Conservation (phyloP, 2,329 filamentous ascomycete genomes). For the Didymella sp. region DNA sequence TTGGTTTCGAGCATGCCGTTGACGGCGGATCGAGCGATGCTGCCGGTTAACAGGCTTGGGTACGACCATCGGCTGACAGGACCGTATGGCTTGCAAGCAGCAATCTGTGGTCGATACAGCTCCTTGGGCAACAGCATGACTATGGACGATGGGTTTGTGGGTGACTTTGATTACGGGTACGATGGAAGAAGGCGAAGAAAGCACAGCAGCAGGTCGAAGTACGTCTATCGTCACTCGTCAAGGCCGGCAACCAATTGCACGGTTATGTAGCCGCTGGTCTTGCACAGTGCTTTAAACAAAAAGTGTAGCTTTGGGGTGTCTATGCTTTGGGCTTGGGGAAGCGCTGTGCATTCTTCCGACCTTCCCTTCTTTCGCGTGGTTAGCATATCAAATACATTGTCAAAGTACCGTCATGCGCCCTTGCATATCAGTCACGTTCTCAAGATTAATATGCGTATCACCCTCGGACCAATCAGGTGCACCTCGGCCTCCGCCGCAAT, state of each 20-base stretch:
- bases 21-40: slow-evolving; percentile 16
- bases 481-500: slow-evolving; percentile 14
- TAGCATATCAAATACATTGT: background rate
- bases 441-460: slow-evolving; percentile 15
- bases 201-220: slow-evolving; percentile 27
- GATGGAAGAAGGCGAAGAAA: slow-evolving; percentile 18
- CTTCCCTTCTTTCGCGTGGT: background rate
- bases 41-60: slow-evolving; percentile 19
- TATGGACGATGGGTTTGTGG: slow-evolving; percentile 9
- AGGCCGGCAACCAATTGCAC: slow-evolving; percentile 31
- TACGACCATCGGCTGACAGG: slow-evolving; percentile 34
- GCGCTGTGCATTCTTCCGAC: background rate
- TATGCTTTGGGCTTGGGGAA: background rate
- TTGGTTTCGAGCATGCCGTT: slow-evolving; percentile 6
- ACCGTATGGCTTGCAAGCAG: slow-evolving; percentile 21
- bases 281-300: background rate
- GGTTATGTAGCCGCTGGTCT: slow-evolving; percentile 24
- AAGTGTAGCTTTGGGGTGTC: background rate
- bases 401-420: slow-evolving; percentile 9
- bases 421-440: slow-evolving; percentile 17
- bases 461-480: slow-evolving; percentile 12
- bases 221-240: slow-evolving; percentile 30
- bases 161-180: slow-evolving; percentile 11
- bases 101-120: slow-evolving; percentile 11
- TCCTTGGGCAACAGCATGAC: slow-evolving; percentile 5